Conservation (phyloP, 768 basidiomycete genomes). For the Kwoniella pini region DNA sequence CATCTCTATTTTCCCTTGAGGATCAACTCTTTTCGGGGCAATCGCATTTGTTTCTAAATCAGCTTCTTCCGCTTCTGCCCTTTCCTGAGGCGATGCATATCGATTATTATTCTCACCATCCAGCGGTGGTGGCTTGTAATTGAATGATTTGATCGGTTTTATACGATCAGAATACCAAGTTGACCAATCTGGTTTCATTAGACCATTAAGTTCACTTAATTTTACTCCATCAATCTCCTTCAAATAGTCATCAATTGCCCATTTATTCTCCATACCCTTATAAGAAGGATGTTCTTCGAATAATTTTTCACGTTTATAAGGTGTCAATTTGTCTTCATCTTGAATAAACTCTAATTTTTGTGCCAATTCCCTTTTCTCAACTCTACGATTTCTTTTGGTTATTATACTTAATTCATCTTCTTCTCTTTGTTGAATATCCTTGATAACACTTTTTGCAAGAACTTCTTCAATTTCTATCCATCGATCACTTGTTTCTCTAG, state of each 20-base stretch:
- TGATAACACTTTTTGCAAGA: conserved; percentile 51
- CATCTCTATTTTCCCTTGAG: conserved; percentile 12
- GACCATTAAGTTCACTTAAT: conserved; percentile 55
- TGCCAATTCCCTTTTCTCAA: conserved; percentile 20
- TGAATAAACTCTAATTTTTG: not conserved
- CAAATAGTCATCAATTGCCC: conserved; percentile 53
- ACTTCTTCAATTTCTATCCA: conserved; percentile 62
- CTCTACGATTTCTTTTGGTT: conserved; percentile 41
- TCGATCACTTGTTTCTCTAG: conserved; percentile 61
- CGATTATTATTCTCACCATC: not conserved
- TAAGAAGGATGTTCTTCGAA: not conserved
- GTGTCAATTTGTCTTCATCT: not conserved
- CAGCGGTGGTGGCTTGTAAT: not conserved
- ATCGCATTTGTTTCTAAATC: not conserved
- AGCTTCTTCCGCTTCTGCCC: not conserved
- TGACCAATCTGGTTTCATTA: conserved; percentile 47
- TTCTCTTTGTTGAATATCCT: conserved; percentile 32
- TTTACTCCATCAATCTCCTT: conserved; percentile 47
- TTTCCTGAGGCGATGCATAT: not conserved
- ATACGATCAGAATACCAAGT: conserved; percentile 22
- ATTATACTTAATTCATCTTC: conserved; percentile 22
- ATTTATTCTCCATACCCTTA: conserved; percentile 23
- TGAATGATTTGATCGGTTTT: not conserved
- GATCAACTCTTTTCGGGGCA: conserved; percentile 8
- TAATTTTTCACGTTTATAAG: not conserved